Conservation (phyloP, 129 eudicot genomes). For the Glebionis coronaria region DNA sequence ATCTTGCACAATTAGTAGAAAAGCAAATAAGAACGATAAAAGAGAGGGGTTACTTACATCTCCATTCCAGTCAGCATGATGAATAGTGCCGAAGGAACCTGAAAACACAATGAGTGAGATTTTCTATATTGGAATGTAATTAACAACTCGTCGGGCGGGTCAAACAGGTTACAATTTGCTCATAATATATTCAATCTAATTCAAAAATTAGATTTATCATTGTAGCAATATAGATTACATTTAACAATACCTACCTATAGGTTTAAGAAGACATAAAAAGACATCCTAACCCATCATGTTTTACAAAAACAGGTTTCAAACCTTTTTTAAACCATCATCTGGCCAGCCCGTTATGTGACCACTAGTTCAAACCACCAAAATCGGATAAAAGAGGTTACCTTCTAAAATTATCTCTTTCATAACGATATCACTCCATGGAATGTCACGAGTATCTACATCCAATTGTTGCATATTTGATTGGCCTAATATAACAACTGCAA, state of each 20-base stretch:
- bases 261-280: not conserved
- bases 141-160: not conserved
- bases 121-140: conserved; percentile 3
- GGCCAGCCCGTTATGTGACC: not conserved
- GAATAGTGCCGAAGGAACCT: conserved; percentile 98
- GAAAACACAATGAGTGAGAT: conserved; percentile 28
- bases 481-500: not conserved
- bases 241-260: not conserved
- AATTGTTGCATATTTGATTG: conserved; percentile 30
- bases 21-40: not conserved
- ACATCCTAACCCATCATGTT: not conserved
- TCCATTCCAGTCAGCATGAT: conserved; percentile 98
- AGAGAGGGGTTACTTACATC: conserved; percentile 55
- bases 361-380: conserved; percentile 2
- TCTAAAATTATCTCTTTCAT: conserved; percentile 77
- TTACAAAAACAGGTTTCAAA: not conserved
- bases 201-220: not conserved
- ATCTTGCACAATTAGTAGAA: too few species aligned
- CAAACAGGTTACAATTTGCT: not conserved
- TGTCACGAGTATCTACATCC: conserved; percentile 68
- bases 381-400: conserved; percentile 46
- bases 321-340: too few species aligned
- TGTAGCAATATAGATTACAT: not conserved
- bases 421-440: conserved; percentile 83
- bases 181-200: not conserved